Percentiles rank a stretch among this genome's conserved stretches.
These are phyloP conservation scores for Aquilaria sinensis DNA, from an alignment of 345 rosid genomes.

Conservation along the genomic window DNA sequence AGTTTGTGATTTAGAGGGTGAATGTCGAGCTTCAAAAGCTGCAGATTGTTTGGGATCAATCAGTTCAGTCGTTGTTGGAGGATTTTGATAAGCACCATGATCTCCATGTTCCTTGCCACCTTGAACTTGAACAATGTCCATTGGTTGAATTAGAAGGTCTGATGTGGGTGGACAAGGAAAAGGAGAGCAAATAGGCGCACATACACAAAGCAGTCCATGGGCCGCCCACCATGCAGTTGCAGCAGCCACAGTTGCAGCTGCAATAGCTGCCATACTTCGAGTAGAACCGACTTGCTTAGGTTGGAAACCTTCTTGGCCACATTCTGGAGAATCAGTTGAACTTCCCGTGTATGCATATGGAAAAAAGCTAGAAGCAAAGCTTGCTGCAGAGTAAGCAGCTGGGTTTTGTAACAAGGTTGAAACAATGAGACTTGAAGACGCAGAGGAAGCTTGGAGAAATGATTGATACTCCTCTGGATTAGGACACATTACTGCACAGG, in stretches of 20 bases:
- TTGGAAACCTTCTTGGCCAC: conserved; percentile 28
- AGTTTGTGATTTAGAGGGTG: conserved; percentile 38
- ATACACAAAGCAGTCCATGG: conserved; percentile 52
- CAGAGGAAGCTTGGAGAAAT: conserved; percentile 54
- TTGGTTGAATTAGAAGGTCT: conserved; percentile 28
- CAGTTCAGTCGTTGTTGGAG: conserved; percentile 26
- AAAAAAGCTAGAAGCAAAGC: conserved; percentile 64
- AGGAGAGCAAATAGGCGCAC: conserved; percentile 49
- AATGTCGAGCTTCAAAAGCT: conserved; percentile 42
- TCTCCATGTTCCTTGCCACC: conserved; percentile 23
- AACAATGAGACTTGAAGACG: conserved; percentile 57
- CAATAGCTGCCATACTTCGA: conserved; percentile 60
- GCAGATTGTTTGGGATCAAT: conserved; percentile 36
- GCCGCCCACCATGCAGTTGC: conserved; percentile 96
- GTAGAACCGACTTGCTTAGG: conserved; percentile 32
- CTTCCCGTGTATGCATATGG: conserved; percentile 48
- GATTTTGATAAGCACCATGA: conserved; percentile 23
- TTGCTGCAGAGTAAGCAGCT: conserved; percentile 74
- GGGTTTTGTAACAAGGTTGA: conserved; percentile 69
- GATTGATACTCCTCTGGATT: conserved; percentile 56
- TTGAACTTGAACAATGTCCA: conserved; percentile 25
- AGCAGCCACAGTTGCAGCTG: conserved; percentile 83
- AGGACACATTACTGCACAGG: conserved; percentile 29
- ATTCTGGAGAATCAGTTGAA: conserved; percentile 37
- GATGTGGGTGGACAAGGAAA: conserved; percentile 43